Conservation (phyloP, 805 yeast genomes). For the Wickerhamomyces alni region DNA sequence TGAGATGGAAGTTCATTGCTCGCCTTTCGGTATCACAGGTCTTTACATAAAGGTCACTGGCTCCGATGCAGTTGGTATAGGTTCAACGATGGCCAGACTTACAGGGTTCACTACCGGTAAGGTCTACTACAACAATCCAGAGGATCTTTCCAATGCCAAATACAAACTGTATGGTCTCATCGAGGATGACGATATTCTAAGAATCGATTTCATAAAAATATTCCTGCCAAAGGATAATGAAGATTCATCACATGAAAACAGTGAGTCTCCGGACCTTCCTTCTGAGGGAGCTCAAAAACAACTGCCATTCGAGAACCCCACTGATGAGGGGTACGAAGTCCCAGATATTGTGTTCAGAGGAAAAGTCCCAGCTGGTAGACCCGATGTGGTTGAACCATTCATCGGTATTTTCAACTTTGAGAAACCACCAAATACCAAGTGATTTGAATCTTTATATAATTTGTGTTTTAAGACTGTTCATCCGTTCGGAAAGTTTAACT, state of each 20-base stretch:
- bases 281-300: constrained; percentile 6
- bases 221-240: constrained; percentile 20
- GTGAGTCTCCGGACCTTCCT: background rate
- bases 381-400: constrained; percentile 46
- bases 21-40: constrained; percentile 51
- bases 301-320: constrained; percentile 24
- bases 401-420: constrained; percentile 52
- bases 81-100: constrained; percentile 51
- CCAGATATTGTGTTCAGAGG: constrained; percentile 48
- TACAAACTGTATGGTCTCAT: constrained; percentile 44
- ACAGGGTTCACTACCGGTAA: constrained; percentile 45
- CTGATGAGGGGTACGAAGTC: constrained; percentile 31
- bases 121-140: constrained; percentile 41
- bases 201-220: constrained; percentile 48
- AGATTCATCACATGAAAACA: constrained; percentile 1
- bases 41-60: constrained; percentile 42
- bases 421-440: constrained; percentile 9
- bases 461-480: no score
- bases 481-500: no score
- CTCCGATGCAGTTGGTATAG: constrained; percentile 46
- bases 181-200: constrained; percentile 38
- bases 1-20: constrained; percentile 48
- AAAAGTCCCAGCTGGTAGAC: constrained; percentile 46
- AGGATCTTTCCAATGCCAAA: constrained; percentile 40
- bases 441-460: no score